These are phyloP conservation scores for Aurinia saxatilis DNA, from an alignment of 345 rosid species.

Conservation along the genomic window DNA sequence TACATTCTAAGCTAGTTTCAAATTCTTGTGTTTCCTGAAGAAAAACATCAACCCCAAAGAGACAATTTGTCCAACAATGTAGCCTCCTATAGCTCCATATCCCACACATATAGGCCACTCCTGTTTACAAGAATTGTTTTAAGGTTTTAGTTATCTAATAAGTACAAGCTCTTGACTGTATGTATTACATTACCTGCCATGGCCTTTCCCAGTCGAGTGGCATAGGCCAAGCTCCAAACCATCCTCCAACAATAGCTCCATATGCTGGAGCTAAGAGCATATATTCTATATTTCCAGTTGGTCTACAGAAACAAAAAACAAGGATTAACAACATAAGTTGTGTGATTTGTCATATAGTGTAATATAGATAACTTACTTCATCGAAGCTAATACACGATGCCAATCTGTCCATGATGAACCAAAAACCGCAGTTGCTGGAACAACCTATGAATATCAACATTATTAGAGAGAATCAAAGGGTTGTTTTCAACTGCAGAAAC, in stretches of 20 bases:
- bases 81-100: slow-evolving; percentile 64
- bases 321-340: neutral
- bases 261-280: slow-evolving; percentile 73
- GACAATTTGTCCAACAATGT: slow-evolving; percentile 41
- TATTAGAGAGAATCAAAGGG: slow-evolving; percentile 10
- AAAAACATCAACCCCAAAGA: slow-evolving; percentile 29
- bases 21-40: slow-evolving; percentile 17
- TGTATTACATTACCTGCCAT: slow-evolving; percentile 62
- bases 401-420: slow-evolving; percentile 76
- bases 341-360: neutral
- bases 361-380: slow-evolving; percentile 39
- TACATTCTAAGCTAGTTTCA: slow-evolving; percentile 21
- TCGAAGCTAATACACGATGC: slow-evolving; percentile 52
- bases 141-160: neutral
- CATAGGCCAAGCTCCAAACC: slow-evolving; percentile 99
- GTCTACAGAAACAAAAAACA: slow-evolving; percentile 32
- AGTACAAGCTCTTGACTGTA: neutral
- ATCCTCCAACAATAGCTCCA: slow-evolving; percentile 78
- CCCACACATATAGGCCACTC: slow-evolving; percentile 92
- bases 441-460: slow-evolving; percentile 41
- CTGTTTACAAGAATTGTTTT: slow-evolving; percentile 26
- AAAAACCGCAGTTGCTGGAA: slow-evolving; percentile 62
- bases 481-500: neutral
- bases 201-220: slow-evolving; percentile 99
- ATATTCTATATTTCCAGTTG: slow-evolving; percentile 45